Evolutionary conservation across 768 basidiomycete species (phyloP).

Genomic region (Suillus sp.): DNA sequence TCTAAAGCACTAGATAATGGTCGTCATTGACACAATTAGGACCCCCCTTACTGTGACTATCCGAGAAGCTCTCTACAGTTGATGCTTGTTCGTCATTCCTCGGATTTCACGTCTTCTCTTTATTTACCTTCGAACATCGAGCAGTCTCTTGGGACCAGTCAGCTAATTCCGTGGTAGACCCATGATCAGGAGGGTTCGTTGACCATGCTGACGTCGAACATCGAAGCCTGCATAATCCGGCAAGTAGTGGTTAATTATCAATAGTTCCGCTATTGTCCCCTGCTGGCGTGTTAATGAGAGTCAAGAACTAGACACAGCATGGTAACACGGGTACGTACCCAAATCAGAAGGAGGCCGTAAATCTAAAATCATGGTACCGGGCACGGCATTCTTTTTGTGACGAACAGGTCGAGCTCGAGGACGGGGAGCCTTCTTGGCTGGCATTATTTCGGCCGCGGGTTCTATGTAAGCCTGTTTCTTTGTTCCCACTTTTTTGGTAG

Average conservation of each 20-base stretch:
- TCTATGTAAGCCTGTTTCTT: not conserved
- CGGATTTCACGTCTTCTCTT: not conserved
- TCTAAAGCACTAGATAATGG: not conserved
- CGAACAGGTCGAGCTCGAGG: constrained; percentile 3
- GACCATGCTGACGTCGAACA: not conserved
- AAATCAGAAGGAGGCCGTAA: not conserved
- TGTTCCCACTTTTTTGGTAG: not conserved
- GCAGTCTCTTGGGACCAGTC: not conserved
- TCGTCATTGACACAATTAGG: not conserved
- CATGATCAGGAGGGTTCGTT: not conserved
- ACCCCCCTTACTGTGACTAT: not conserved
- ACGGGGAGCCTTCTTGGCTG: not conserved
- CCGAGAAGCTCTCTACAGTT: not conserved
- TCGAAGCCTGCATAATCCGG: not conserved
- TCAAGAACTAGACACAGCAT: not conserved
- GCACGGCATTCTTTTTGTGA: not conserved
- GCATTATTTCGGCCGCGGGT: not conserved
- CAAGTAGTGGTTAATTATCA: not conserved
- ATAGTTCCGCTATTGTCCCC: not conserved
- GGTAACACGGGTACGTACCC: not conserved
- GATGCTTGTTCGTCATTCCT: not conserved
- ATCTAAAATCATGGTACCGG: constrained; percentile 4
- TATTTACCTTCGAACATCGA: not conserved
- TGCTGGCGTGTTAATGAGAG: not conserved
- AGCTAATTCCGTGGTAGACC: not conserved